Percentiles rank a stretch among this genome's conserved stretches.
These are phyloP conservation scores for Huiozyma naganishii DNA, from an alignment of 805 yeast species.

Conservation along the genomic window DNA sequence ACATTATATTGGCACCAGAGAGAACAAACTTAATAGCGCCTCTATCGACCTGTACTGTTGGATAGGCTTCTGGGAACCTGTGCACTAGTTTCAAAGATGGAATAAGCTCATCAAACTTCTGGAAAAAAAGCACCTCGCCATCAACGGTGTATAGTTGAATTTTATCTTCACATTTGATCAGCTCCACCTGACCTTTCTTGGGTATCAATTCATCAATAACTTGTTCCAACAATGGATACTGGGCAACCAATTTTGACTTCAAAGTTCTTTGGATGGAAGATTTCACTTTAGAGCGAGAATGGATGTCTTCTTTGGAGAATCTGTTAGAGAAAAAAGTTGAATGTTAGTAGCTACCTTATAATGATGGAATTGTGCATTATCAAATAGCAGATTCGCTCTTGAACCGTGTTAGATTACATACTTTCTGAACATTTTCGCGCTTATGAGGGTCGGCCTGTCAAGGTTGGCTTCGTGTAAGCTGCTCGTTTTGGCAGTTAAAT, in stretches of 20 bases:
- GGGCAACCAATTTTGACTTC: slow-evolving; percentile 59
- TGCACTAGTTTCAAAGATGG: slow-evolving; percentile 72
- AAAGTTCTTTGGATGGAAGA: slow-evolving; percentile 91
- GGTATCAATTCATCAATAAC: slow-evolving; percentile 77
- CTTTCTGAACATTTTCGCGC: slow-evolving; percentile 3
- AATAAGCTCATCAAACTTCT: slow-evolving; percentile 67
- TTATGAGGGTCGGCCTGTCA: too few relatives aligned
- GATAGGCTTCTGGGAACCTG: slow-evolving; percentile 74
- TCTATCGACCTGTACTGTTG: slow-evolving; percentile 80
- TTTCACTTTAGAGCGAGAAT: slow-evolving; percentile 82
- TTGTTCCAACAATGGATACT: slow-evolving; percentile 65
- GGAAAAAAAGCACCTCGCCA: slow-evolving; percentile 64
- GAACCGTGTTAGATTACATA: not conserved
- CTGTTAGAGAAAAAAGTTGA: slow-evolving; percentile 18
- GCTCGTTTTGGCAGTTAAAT: too few relatives aligned
- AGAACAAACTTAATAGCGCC: slow-evolving; percentile 93
- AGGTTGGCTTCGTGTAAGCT: too few relatives aligned
- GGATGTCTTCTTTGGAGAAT: slow-evolving; percentile 78
- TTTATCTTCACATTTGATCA: slow-evolving; percentile 83
- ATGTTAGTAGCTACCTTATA: not conserved
- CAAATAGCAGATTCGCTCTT: not conserved
- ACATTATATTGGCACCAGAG: slow-evolving; percentile 96
- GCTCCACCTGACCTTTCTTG: slow-evolving; percentile 71
- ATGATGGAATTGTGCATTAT: not conserved
- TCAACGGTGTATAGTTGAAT: slow-evolving; percentile 69